Evolutionary conservation across 768 basidiomycete genomes (phyloP), one percentile per base, ranked within the genome.

Genomic region (Serpula lacrymans): DNA sequence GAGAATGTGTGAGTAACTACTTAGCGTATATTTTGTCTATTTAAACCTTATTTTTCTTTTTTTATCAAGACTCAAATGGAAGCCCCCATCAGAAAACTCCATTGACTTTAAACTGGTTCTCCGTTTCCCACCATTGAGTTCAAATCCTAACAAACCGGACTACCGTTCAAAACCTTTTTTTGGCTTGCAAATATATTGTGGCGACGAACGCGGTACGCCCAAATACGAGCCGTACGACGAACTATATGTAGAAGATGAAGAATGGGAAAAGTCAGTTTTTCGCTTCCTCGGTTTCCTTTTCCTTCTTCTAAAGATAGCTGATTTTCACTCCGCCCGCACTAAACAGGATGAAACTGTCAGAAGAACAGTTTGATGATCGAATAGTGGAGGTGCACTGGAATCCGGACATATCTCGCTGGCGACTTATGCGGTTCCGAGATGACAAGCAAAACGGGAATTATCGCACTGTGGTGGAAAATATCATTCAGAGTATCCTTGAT

Each of bases 371-470:
- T 47, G 95, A 99, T 54, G 94, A 98, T 60, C 79, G 95, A 9
- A 77, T 98, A 27, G 84, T 98, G 14, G 96, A 99, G 60, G 93
- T 95, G 13, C 80, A 83, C 48, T 98, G 96, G 95, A 86, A 95
- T 51, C 43, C 73, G 6, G 58, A 49, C n/a, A 52, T 66, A 18
- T 72, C 73, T 22, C 68, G 71, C 33, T 98, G 94, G 93, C 80
- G 80, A 42, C 82, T 92, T 77, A 82, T 98, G 80, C 80, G 96
- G 33, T 94, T 95, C 59, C 67, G 96, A 52, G 82, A 95, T 53
- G 96, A 99, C 63, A 99, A 99, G 61, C 85, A 80, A 3, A 66
- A 94, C 48, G 96, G 92, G 12, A 99, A 99, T 61, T 91, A 89
- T 60, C 76, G 74, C 45, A 75, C 66, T 22, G 80, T 92, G 41